Evolutionary conservation across 257 asterid species (phyloP), one percentile per base, ranked within the genome.

Genomic region (Lycium ferocissimum): DNA sequence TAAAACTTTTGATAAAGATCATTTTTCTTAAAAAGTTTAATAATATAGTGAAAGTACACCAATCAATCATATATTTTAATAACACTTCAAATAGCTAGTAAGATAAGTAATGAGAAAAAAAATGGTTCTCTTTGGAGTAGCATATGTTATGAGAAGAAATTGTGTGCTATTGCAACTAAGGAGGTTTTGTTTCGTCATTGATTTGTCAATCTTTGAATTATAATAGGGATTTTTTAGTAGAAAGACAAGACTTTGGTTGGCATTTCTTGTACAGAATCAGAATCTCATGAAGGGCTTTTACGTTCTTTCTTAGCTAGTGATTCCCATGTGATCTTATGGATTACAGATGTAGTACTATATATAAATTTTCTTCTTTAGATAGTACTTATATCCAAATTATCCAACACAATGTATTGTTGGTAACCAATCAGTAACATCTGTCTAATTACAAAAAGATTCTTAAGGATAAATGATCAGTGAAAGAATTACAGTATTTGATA

Each of bases 201-300:
- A 49, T 49, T 49, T 75, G 45, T 51, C 81, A 6, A 49, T 76
- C 49, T 13, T 13, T 6, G 22, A 7, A 12, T 6, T 47, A 22
- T 17, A 26, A n/a, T n/a, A 12, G 62, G 2, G 22, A n/a, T 18
- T 83, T 43, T 84, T 2, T 17, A 9, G 26, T 40, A 26, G 35
- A 66, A 45, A 57, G 71, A 79, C 83, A 83, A 67, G 67, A 56
- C 17, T 83, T 56, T 12, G 79, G 86, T 54, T 84, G 86, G 86
- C 35, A 58, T 76, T 40, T 56, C 79, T 85, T 72, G 72, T n/a
- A 37, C 14, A 58, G 85, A 85, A 88, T 92, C 92, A 82, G 90
- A 87, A 91, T 91, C 94, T 75, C 90, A 45, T 72, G 57, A 88
- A 86, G 88, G 80, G 85, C 86, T 38, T 73, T 83, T 85, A 86